Conservation (phyloP, 2,329 filamentous ascomycete species). For the Diaporthe amygdali region DNA sequence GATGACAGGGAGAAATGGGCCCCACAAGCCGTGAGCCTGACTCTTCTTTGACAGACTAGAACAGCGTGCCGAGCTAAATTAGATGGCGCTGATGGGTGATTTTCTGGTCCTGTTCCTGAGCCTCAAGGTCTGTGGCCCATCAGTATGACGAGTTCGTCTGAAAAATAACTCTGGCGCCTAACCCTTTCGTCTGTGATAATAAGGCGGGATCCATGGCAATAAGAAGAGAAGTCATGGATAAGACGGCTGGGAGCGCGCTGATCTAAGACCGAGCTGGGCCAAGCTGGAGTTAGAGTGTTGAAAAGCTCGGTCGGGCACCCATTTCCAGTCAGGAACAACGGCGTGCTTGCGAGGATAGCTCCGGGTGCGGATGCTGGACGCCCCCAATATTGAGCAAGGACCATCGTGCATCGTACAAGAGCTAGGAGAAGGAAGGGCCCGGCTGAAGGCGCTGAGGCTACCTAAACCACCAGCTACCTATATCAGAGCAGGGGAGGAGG, state of each 20-base stretch:
- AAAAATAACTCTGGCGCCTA: neutral
- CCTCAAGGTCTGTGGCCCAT: neutral
- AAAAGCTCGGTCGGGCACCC: neutral
- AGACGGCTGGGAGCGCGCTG: neutral
- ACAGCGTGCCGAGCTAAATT: neutral
- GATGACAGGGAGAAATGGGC: neutral
- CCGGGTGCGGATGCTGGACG: neutral
- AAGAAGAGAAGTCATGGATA: neutral
- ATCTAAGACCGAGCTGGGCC: neutral
- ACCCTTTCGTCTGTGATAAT: neutral
- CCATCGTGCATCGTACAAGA: neutral
- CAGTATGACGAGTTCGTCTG: constrained; percentile 11
- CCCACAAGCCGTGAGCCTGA: neutral
- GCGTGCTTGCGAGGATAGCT: constrained; percentile 2
- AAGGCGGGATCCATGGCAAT: constrained; percentile 3
- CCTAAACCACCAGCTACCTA: neutral
- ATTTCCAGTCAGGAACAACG: neutral
- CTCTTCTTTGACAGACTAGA: neutral
- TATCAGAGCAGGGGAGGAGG: neutral
- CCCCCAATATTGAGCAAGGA: neutral
- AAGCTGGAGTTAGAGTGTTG: neutral
- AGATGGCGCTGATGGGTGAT: neutral
- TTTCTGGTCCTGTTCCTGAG: neutral
- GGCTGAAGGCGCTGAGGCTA: neutral
- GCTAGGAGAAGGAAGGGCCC: neutral